Conservation (phyloP, 2,329 filamentous ascomycete species). For the Alternaria conjuncta region DNA sequence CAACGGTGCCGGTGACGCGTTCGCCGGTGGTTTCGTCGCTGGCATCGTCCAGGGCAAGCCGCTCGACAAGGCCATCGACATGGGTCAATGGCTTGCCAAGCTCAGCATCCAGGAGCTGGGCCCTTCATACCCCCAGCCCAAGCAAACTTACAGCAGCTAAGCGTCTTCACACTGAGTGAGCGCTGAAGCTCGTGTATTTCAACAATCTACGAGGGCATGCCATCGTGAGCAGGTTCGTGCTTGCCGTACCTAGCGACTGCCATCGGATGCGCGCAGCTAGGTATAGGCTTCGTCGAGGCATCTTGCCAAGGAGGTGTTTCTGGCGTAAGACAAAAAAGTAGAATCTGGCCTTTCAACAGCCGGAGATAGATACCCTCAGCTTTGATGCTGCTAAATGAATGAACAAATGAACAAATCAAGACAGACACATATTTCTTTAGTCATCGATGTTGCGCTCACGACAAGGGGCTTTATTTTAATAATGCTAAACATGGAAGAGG, state of each 20-base stretch:
- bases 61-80: slow-evolving; percentile 79
- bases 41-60: slow-evolving; percentile 85
- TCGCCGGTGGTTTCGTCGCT: slow-evolving; percentile 91
- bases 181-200: slow-evolving; percentile 48
- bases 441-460: background rate
- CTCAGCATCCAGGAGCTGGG: slow-evolving; percentile 94
- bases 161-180: slow-evolving; percentile 31
- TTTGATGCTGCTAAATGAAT: slow-evolving; percentile 6
- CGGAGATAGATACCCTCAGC: slow-evolving; percentile 26
- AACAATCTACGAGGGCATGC: slow-evolving; percentile 47
- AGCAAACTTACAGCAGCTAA: slow-evolving; percentile 51
- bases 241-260: background rate
- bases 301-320: background rate
- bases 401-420: background rate
- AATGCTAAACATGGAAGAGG: too few relatives aligned
- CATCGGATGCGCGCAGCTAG: background rate
- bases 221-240: background rate
- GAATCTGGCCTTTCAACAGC: slow-evolving; percentile 30
- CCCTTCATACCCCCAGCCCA: slow-evolving; percentile 71
- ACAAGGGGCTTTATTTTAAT: too few relatives aligned
- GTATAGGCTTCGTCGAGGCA: background rate
- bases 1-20: slow-evolving; percentile 95
- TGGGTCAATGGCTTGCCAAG: slow-evolving; percentile 95
- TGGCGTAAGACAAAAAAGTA: slow-evolving; percentile 3
- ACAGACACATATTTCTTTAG: background rate